Base-by-base conservation (phyloP, 1,284 basidiomycete species). In the Tilletiopsis washingtonensis region DNA sequence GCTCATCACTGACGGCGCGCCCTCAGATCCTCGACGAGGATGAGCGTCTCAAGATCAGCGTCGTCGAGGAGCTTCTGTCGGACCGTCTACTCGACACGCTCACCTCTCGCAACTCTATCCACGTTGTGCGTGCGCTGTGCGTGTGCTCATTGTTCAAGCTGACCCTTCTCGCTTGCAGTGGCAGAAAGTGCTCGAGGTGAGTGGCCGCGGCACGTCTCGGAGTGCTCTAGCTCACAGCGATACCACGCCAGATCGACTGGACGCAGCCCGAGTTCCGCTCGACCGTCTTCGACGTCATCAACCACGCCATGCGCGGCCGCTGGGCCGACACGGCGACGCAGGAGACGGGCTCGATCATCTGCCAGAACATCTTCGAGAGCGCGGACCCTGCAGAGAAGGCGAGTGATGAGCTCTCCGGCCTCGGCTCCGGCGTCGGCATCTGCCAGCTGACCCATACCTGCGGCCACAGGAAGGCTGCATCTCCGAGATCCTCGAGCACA, bases 111-210 rank as follows among this genome's bases (percentile, higher is more conserved):
- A 51, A 65, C 49, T 59, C 64, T 24, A 56, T 69, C 17, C 69
- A 68, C 42, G 60, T 73, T 72, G 69, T 64, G 63, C 61, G 26
- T 58, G 57, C 45, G n/a, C n/a, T n/a, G n/a, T n/a, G n/a, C n/a
- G n/a, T n/a, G n/a, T n/a, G n/a, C n/a, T n/a, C n/a, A 51, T n/a
- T n/a, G n/a, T n/a, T n/a, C n/a, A n/a, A n/a, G n/a, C n/a, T n/a
- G n/a, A n/a, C n/a, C n/a, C 64, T 25, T 36, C 14, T 14, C 14
- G 14, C 14, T 36, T 14, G 14, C 34, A 14, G 4, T 52, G 50
- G 54, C 54, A 56, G 27, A 56, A 56, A 45, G 32, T 53, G 15
- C 32, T 55, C 21, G 53, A 54, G 44, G 49, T 36, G 43, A 23
- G 44, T 23, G 19, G 4, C 14, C 7, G 15, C 14, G 17, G 27